Evolutionary conservation across 2,329 filamentous ascomycete species (phyloP).

Genomic region (Diaporthe eres): DNA sequence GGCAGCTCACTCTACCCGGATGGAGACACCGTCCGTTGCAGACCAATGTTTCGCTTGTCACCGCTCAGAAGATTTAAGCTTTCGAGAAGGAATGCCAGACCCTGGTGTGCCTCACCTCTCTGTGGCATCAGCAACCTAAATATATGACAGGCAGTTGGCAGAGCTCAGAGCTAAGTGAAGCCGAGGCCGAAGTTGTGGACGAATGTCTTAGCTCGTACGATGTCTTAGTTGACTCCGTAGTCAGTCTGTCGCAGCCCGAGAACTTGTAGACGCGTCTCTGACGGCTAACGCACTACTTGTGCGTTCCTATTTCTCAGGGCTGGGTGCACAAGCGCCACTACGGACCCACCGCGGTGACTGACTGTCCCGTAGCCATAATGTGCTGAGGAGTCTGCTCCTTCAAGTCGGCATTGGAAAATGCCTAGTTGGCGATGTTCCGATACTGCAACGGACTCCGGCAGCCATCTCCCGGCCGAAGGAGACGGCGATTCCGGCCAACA

Average conservation of each 20-base stretch:
- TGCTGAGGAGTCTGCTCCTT: not conserved
- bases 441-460: not conserved
- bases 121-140: not conserved
- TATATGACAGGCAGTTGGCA: not conserved
- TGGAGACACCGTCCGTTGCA: conserved; percentile 8
- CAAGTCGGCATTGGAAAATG: not conserved
- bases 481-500: not conserved
- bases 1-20: not conserved
- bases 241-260: not conserved
- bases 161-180: not conserved
- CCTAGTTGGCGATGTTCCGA: not conserved
- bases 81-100: conserved; percentile 1
- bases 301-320: too few species aligned
- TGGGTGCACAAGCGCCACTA: not conserved
- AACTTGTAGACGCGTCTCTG: not conserved
- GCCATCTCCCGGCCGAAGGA: not conserved
- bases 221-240: not conserved
- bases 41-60: conserved; percentile 29
- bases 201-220: not conserved
- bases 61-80: conserved; percentile 21
- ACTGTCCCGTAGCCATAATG: not conserved
- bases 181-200: not conserved
- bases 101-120: not conserved
- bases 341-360: not conserved
- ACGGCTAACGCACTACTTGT: too few species aligned